Evolutionary conservation across 2,329 filamentous ascomycete species (phyloP).

Genomic region (Chrysosporium keratinophilum): DNA sequence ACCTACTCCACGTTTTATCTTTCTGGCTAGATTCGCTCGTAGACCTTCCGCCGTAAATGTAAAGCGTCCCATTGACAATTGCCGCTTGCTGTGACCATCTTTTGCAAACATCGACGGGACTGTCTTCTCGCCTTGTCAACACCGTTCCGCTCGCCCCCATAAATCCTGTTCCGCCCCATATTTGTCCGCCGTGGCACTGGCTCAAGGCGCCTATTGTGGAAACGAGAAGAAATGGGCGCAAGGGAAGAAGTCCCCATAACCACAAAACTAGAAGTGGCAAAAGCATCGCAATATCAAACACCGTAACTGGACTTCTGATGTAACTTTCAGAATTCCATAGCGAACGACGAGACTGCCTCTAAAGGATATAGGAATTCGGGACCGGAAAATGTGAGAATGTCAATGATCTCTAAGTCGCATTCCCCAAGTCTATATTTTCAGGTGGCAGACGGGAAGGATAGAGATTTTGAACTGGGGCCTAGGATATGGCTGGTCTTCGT

Average conservation of each 20-base stretch:
- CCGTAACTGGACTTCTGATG: neutral
- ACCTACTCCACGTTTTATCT: conserved; percentile 57
- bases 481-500: conserved; percentile 4
- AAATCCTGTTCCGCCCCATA: neutral
- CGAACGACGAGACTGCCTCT: neutral
- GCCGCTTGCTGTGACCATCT: conserved; percentile 59
- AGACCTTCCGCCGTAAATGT: conserved; percentile 63
- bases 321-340: neutral
- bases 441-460: neutral
- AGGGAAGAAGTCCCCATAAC: neutral
- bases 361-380: neutral
- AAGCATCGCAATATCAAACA: neutral
- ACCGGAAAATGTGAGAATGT: neutral
- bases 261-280: neutral
- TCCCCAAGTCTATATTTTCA: neutral
- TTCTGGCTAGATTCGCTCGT: conserved; percentile 49
- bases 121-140: conserved; percentile 26
- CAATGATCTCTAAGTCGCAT: neutral
- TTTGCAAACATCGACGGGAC: conserved; percentile 49
- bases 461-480: neutral
- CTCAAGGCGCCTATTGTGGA: conserved; percentile 23
- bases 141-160: neutral
- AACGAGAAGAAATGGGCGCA: neutral
- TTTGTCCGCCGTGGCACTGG: neutral
- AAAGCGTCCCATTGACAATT: conserved; percentile 62